Base-by-base conservation (phyloP, 1,284 basidiomycete species). In the Polyporus tsugae region DNA sequence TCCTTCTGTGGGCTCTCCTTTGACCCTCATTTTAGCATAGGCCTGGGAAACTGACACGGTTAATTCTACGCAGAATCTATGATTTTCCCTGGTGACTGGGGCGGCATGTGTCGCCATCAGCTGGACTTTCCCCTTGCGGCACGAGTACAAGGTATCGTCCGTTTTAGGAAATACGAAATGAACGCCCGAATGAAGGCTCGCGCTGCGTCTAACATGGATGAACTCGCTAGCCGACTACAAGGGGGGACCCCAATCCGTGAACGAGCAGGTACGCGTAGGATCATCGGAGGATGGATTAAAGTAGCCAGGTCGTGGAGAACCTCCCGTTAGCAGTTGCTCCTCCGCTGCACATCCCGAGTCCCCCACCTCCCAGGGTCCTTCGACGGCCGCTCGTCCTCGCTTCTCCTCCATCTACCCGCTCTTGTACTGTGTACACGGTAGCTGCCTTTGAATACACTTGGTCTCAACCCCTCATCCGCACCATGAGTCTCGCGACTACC, bases 221-320 rank as follows among this genome's bases (percentile, higher is more conserved):
- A 52, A 36, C 64, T 55, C 67, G 53, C 25, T 73, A 72, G 72
- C 72, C 72, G 71, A 75, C 57, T 66, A 82, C 78, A 82, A 82
- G 78, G 80, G 76, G 73, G 80, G 63, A 13, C 62, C 81, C 79
- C 75, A 75, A 82, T 82, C 35, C 11, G 81, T 78, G 62, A 29
- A 75, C 67, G 74, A 75, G 72, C 63, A 67, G 66, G 38, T 60
- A 46, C n/a, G 57, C 49, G 68, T 59, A 41, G 57, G 63, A 38
- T 62, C 22, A 10, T 4, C 22, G 10, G 46, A 25, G 22, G 46
- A 46, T 25, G 39, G 66, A 69, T 73, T 70, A 73, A 75, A 70
- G 65, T 73, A 65, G 64, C 57, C 38, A 46, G 64, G 4, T 11
- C 53, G 41, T 25, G 64, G 52, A 64, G 55, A 52, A 63, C 58